These are phyloP conservation scores for Talaromyces funiculosus DNA, from an alignment of 2,329 filamentous ascomycete genomes.

Conservation along the genomic window DNA sequence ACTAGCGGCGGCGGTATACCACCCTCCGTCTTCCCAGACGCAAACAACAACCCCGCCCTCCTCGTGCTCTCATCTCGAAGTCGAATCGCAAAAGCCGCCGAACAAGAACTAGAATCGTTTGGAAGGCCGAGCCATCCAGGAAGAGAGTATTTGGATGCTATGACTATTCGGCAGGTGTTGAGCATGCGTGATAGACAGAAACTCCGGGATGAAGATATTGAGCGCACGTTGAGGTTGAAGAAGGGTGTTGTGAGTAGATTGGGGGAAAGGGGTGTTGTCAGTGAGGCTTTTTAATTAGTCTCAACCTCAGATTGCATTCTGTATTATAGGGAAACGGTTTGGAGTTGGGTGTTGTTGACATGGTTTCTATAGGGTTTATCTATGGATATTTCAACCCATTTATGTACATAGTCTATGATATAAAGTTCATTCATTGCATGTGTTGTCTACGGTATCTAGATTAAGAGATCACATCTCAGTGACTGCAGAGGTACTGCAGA, in stretches of 20 bases:
- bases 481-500: not conserved
- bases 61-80: conserved; percentile 49
- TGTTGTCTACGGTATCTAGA: no score
- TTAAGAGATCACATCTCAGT: no score
- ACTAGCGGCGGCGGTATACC: not conserved
- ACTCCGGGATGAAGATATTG: conserved; percentile 34
- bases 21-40: conserved; percentile 31
- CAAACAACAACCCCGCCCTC: conserved; percentile 54
- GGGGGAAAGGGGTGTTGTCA: conserved; percentile 32
- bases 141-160: conserved; percentile 45
- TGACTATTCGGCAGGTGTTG: conserved; percentile 46
- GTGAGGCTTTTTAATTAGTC: conserved; percentile 14
- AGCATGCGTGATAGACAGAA: conserved; percentile 43
- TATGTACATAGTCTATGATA: not conserved
- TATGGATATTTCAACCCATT: not conserved
- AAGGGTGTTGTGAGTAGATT: conserved; percentile 39
- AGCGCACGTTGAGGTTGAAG: conserved; percentile 41
- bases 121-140: conserved; percentile 36
- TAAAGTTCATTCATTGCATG: not conserved
- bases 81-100: conserved; percentile 47
- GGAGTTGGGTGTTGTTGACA: not conserved
- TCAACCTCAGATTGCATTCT: not conserved
- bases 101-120: conserved; percentile 49
- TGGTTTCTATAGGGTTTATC: not conserved
- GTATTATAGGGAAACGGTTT: not conserved